phyloP scores from a whole-genome alignment of 192 early-diverging fungal genomes.

The Lunasporangiospora selenospora region DNA sequence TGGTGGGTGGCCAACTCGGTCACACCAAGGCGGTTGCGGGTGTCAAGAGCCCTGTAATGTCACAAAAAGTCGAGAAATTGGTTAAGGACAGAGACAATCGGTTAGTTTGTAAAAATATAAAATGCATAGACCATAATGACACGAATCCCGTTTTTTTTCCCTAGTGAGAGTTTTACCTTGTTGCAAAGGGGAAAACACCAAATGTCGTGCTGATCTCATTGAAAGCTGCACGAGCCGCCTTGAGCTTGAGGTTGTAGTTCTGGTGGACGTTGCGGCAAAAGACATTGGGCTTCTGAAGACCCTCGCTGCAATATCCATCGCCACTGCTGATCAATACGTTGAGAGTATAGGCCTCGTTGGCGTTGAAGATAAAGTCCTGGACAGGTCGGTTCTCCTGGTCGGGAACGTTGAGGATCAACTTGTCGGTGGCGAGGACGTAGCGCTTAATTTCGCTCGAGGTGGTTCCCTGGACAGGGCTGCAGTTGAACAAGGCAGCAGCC shows the following conservation, averaged over 20 bases:
- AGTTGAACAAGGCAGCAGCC: slow-evolving; percentile 67
- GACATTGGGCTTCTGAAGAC: slow-evolving; percentile 62
- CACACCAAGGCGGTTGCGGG: slow-evolving; percentile 68
- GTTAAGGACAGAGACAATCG: not conserved
- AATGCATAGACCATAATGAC: slow-evolving; percentile 2
- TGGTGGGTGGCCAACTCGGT: slow-evolving; percentile 67
- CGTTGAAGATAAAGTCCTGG: slow-evolving; percentile 71
- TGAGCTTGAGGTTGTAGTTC: slow-evolving; percentile 75
- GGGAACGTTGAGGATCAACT: slow-evolving; percentile 62
- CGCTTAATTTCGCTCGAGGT: slow-evolving; percentile 76
- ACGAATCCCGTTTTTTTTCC: slow-evolving; percentile 34
- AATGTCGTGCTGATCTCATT: slow-evolving; percentile 64
- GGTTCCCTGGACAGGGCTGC: slow-evolving; percentile 71
- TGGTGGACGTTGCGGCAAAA: slow-evolving; percentile 78
- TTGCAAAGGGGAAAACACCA: slow-evolving; percentile 81
- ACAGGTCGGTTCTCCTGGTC: slow-evolving; percentile 61
- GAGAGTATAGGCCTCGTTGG: slow-evolving; percentile 75
- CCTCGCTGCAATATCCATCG: slow-evolving; percentile 56
- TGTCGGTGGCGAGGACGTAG: slow-evolving; percentile 72
- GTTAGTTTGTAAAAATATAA: not conserved
- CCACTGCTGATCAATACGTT: slow-evolving; percentile 75
- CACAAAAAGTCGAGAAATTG: not conserved
- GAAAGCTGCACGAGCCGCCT: slow-evolving; percentile 66
- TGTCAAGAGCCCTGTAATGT: slow-evolving; percentile 47
- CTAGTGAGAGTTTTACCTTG: slow-evolving; percentile 53